Evolutionary conservation across 306 rosid species (phyloP).

Genomic region (Vachellia pachyceras): DNA sequence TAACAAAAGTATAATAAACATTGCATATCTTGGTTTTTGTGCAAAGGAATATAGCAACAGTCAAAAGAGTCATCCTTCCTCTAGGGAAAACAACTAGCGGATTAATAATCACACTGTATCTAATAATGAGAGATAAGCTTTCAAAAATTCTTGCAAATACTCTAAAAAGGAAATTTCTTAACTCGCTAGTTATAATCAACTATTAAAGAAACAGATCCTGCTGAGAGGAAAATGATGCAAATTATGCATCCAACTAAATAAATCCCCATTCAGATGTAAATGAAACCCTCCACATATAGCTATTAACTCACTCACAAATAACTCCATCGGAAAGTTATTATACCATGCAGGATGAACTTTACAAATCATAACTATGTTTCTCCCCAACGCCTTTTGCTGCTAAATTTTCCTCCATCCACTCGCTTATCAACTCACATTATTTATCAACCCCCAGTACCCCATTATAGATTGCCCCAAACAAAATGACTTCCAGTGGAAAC

Average conservation of each 20-base stretch:
- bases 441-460: background rate
- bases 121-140: background rate
- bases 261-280: constrained; percentile 3
- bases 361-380: constrained; percentile 3
- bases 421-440: constrained; percentile 14
- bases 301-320: background rate
- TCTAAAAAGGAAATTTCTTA: constrained; percentile 3
- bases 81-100: constrained; percentile 2
- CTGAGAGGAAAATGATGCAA: background rate
- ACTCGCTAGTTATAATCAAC: background rate
- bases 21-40: background rate
- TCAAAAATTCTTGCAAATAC: background rate
- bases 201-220: constrained; percentile 17
- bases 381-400: constrained; percentile 16
- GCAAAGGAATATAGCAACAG: background rate
- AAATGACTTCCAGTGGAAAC: background rate
- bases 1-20: background rate
- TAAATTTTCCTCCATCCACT: constrained; percentile 19
- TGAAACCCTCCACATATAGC: background rate
- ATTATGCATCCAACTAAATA: constrained; percentile 8
- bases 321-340: background rate
- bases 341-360: background rate
- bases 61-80: constrained; percentile 6
- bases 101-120: background rate
- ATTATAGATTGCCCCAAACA: background rate